phyloP scores from a whole-genome alignment of 2,329 filamentous ascomycete species.

The Colletotrichum somersetense region DNA sequence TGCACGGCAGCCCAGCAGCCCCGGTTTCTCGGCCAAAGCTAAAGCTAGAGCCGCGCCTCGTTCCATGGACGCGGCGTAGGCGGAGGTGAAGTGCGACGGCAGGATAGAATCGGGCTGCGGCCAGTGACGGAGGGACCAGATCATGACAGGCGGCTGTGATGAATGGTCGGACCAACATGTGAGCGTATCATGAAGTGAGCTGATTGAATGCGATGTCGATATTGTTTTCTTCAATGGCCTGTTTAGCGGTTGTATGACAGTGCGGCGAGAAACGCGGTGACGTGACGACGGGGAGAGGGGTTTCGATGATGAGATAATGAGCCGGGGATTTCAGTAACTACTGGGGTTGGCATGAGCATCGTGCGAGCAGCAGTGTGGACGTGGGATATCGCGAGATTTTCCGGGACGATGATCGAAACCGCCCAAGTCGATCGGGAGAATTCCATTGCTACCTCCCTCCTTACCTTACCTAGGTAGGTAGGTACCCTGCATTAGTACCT shows the following conservation, averaged over 20 bases:
- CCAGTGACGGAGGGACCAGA: conserved; percentile 21
- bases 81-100: conserved; percentile 28
- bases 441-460: not conserved
- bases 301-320: conserved; percentile 23
- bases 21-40: conserved; percentile 13
- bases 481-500: not conserved
- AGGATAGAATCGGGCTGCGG: conserved; percentile 14
- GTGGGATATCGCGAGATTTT: conserved; percentile 40
- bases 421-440: conserved; percentile 32
- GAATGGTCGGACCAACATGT: conserved; percentile 40
- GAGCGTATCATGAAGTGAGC: conserved; percentile 40
- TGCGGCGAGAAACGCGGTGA: conserved; percentile 8
- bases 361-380: conserved; percentile 33
- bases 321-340: conserved; percentile 8
- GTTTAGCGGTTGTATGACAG: not conserved
- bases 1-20: conserved; percentile 5
- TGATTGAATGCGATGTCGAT: conserved; percentile 30
- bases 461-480: not conserved
- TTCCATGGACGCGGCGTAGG: conserved; percentile 25
- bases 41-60: conserved; percentile 12
- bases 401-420: conserved; percentile 38
- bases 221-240: conserved; percentile 6
- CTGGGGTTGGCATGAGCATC: conserved; percentile 27
- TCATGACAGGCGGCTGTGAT: conserved; percentile 38
- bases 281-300: not conserved